Percentiles rank a stretch among this genome's conserved stretches.
phyloP scores from a whole-genome alignment of 305 asterid genomes.

The Lippia alba region DNA sequence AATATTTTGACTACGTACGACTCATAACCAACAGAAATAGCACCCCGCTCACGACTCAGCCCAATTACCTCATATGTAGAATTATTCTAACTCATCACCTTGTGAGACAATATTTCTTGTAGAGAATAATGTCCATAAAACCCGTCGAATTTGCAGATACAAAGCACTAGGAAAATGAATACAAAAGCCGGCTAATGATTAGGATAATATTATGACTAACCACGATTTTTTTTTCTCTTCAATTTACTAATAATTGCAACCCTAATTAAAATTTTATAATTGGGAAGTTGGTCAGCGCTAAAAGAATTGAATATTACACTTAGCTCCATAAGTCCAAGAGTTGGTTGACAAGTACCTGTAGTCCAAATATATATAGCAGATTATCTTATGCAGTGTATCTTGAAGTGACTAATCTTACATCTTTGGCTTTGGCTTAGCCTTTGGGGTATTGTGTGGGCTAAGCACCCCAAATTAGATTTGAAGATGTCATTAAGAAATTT shows the following conservation, averaged over 20 bases:
- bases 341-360: slow-evolving; percentile 39
- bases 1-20: too few relatives aligned
- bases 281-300: slow-evolving; percentile 25
- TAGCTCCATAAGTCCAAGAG: slow-evolving; percentile 26
- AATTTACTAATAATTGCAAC: slow-evolving; percentile 3
- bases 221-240: background rate
- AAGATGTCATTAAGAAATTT: slow-evolving; percentile 19
- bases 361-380: slow-evolving; percentile 9
- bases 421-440: slow-evolving; percentile 26
- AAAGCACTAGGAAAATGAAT: background rate
- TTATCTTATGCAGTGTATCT: slow-evolving; percentile 17
- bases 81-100: too few relatives aligned
- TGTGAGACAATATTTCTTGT: too few relatives aligned
- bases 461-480: slow-evolving; percentile 27
- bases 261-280: slow-evolving; percentile 8
- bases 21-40: too few relatives aligned
- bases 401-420: background rate
- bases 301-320: background rate
- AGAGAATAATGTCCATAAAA: too few relatives aligned
- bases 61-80: too few relatives aligned
- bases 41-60: too few relatives aligned
- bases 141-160: background rate
- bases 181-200: background rate
- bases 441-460: slow-evolving; percentile 32
- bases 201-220: background rate